A percentile compares a stretch with the other conserved stretches of the same genome.
Conservation (phyloP, 805 yeast species). For the Kuraishia hungarica region DNA sequence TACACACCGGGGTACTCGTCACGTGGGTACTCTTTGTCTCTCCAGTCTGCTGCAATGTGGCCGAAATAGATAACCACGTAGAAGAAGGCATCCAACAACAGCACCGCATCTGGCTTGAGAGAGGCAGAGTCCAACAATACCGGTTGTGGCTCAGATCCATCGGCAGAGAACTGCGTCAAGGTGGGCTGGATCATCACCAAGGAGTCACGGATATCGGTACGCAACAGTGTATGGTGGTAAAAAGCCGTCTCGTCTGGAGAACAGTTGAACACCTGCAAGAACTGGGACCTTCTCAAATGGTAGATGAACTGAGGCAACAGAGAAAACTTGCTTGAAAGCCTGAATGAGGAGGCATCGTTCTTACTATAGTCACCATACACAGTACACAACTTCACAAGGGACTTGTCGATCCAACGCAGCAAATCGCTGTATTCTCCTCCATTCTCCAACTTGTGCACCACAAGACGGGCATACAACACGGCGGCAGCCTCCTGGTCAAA, state of each 20-base stretch:
- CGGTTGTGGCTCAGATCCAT: slow-evolving; percentile 76
- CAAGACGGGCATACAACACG: slow-evolving; percentile 83
- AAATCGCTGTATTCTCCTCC: slow-evolving; percentile 71
- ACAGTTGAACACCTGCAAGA: slow-evolving; percentile 91
- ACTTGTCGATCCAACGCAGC: slow-evolving; percentile 89
- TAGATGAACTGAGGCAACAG: slow-evolving; percentile 93
- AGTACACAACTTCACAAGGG: slow-evolving; percentile 82
- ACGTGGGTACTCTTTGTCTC: slow-evolving; percentile 90
- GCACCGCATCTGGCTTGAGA: slow-evolving; percentile 77
- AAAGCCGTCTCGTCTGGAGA: slow-evolving; percentile 99
- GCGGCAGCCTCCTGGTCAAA: slow-evolving; percentile 99
- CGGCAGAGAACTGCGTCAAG: slow-evolving; percentile 74
- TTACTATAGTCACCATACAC: slow-evolving; percentile 90
- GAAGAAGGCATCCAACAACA: slow-evolving; percentile 92
- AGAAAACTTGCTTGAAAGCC: slow-evolving; percentile 75
- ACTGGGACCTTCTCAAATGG: slow-evolving; percentile 93
- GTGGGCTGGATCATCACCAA: slow-evolving; percentile 98
- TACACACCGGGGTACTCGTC: slow-evolving; percentile 86
- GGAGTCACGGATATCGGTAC: slow-evolving; percentile 89
- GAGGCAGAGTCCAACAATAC: slow-evolving; percentile 92
- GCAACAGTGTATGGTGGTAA: slow-evolving; percentile 83
- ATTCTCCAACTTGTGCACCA: slow-evolving; percentile 83
- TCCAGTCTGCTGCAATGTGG: slow-evolving; percentile 91
- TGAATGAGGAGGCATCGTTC: slow-evolving; percentile 75
- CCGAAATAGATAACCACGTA: slow-evolving; percentile 95